Conservation (phyloP, 2,329 filamentous ascomycete species). For the Coniochaeta sp. region DNA sequence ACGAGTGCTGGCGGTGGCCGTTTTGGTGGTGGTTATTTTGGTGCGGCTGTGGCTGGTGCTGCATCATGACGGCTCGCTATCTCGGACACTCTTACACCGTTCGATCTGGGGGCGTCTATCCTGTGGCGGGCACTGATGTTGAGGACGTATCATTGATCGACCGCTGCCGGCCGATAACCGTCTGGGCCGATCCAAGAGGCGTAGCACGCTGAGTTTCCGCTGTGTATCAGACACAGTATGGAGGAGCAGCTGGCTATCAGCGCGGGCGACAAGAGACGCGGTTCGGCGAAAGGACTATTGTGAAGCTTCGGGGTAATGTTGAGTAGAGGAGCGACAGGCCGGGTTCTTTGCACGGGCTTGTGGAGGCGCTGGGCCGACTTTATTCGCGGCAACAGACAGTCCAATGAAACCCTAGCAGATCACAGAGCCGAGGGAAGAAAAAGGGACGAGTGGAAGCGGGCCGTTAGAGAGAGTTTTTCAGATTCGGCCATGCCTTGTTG, state of each 20-base stretch:
- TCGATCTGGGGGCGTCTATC: too few species aligned
- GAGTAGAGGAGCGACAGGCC: constrained; percentile 26
- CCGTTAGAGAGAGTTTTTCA: neutral
- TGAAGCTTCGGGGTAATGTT: constrained; percentile 37
- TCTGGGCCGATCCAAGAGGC: neutral
- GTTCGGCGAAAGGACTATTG: neutral
- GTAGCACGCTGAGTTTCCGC: neutral
- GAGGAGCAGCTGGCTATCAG: neutral
- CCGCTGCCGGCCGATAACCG: neutral
- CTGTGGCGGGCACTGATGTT: neutral
- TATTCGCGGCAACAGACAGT: neutral
- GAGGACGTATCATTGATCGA: neutral
- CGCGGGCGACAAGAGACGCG: constrained; percentile 3
- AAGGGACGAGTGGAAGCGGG: neutral
- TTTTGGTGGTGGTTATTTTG: constrained; percentile 9
- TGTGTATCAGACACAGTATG: neutral
- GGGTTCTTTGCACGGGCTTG: neutral
- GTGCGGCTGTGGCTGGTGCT: constrained; percentile 5
- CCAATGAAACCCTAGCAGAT: neutral
- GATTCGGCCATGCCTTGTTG: neutral
- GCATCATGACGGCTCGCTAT: constrained; percentile 16
- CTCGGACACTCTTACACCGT: neutral
- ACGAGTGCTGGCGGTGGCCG: constrained; percentile 9
- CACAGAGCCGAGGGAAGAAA: neutral
- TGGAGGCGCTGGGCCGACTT: neutral